Conservation (phyloP, 2,329 filamentous ascomycete species). For the Venturia effusa region DNA sequence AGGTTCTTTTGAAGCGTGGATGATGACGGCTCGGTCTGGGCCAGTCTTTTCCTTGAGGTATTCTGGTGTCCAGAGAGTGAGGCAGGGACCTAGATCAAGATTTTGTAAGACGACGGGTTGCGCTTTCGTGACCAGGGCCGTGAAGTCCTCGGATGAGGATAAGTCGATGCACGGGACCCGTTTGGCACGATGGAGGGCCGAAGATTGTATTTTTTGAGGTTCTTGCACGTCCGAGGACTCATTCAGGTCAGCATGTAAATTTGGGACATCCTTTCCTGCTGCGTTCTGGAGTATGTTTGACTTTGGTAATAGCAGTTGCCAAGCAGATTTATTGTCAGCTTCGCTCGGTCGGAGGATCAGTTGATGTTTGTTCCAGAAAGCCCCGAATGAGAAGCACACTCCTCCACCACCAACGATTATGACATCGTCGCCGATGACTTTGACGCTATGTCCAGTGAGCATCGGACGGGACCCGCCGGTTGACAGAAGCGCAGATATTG, state of each 20-base stretch:
- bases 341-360: constrained; percentile 23
- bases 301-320: not conserved
- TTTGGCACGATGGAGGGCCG: not conserved
- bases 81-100: constrained; percentile 57
- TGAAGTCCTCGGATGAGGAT: not conserved
- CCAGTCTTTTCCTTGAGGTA: constrained; percentile 49
- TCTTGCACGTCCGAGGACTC: not conserved
- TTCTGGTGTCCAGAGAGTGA: constrained; percentile 53
- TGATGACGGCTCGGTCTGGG: constrained; percentile 46
- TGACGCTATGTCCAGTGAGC: constrained; percentile 56
- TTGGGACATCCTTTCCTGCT: not conserved
- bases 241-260: not conserved
- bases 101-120: constrained; percentile 56
- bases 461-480: constrained; percentile 43
- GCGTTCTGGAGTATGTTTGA: not conserved
- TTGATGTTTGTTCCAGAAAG: constrained; percentile 63
- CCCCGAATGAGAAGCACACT: constrained; percentile 88
- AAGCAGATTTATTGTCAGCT: not conserved
- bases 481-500: constrained; percentile 8
- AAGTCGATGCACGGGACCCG: not conserved
- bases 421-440: constrained; percentile 39
- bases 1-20: constrained; percentile 56
- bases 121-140: constrained; percentile 27
- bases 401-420: constrained; percentile 69
- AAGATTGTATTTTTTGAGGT: not conserved